Conservation (phyloP, 805 yeast genomes). For the Sugiyamaella marilandica region DNA sequence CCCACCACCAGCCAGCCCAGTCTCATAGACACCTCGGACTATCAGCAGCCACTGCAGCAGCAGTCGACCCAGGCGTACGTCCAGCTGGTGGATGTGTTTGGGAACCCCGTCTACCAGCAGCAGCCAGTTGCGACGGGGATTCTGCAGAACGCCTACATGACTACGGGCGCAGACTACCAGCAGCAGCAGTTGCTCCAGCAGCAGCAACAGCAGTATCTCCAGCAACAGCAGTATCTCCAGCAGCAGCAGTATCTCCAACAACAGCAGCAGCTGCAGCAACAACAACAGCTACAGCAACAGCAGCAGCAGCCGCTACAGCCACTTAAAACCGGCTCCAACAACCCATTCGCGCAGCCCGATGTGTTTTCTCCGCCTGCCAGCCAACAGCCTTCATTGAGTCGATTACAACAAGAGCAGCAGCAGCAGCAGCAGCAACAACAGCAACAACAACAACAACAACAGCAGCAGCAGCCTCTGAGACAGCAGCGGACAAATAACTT, state of each 20-base stretch:
- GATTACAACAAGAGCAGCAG: conserved; percentile 29
- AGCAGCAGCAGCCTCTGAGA: conserved; percentile 30
- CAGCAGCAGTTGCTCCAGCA: conserved; percentile 19
- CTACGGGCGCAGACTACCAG: conserved; percentile 21
- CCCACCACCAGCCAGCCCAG: conserved; percentile 23
- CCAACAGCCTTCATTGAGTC: conserved; percentile 22
- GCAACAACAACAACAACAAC: conserved; percentile 22
- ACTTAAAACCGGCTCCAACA: conserved; percentile 65
- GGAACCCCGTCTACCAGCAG: conserved; percentile 50
- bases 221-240: conserved; percentile 39
- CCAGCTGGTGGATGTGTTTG: conserved; percentile 52
- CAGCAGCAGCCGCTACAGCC: conserved; percentile 45
- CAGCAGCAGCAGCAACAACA: conserved; percentile 15
- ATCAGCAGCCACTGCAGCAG: conserved; percentile 21
- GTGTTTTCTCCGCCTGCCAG: conserved; percentile 9
- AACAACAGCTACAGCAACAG: conserved; percentile 36
- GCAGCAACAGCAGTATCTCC: conserved; percentile 32
- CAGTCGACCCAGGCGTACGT: conserved; percentile 37
- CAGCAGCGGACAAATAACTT: conserved; percentile 41
- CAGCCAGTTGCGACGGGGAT: conserved; percentile 52
- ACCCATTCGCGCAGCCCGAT: conserved; percentile 57
- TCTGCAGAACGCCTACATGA: conserved; percentile 42
- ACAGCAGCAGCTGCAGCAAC: conserved; percentile 37
- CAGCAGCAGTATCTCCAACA: conserved; percentile 22
- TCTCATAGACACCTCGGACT: conserved; percentile 37